Evolutionary conservation across 805 yeast species (phyloP), one percentile per base, ranked within the genome.

Genomic region (Metschnikowia drakensbergensis): DNA sequence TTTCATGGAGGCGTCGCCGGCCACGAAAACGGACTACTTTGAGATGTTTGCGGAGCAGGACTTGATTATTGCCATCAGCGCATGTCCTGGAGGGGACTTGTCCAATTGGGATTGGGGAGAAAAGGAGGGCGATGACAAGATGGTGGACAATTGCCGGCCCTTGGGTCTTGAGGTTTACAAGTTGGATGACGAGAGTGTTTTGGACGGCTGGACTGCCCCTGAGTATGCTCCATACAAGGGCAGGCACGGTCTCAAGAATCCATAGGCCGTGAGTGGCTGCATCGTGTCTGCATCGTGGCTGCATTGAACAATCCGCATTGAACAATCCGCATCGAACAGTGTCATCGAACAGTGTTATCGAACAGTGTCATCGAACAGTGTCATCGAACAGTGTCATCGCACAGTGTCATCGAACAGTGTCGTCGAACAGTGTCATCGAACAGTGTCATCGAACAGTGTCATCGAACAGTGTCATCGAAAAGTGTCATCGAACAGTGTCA

Each of bases 41-140:
- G 87, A 83, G 62, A 72, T 80, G 60, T 83, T 81, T 63, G 86
- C 86, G 3, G 88, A 83, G 58, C 79, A 77, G 41, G 87, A 83
- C 58, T 64, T 82, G 49, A 64, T 83, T 43, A 79, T 83, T 54
- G 87, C 87, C 6, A 74, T 83, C 42, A 75, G 81, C 47, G 82
- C 86, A 6, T 83, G 86, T 61, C 87, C 86, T 3, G 88, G 87
- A 43, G 88, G 88, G 28, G 87, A 82, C 62, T 66, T 82, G 50
- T 78, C 83, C 28, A 69, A 72, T 45, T 83, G 87, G 87, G 86
- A 81, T 41, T 83, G 88, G 88, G 86, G 86, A 48, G 85, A 80
- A 61, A 75, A 67, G 22, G 73, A 71, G 26, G 69, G 67, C 28
- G 72, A 67, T 8, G 64, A 62, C 17, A 79, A 77, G 51, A 82